A percentile compares a stretch with the other conserved stretches of the same genome.
phyloP scores from a whole-genome alignment of 257 asterid genomes.

The Nicotiana tomentosiformis region DNA sequence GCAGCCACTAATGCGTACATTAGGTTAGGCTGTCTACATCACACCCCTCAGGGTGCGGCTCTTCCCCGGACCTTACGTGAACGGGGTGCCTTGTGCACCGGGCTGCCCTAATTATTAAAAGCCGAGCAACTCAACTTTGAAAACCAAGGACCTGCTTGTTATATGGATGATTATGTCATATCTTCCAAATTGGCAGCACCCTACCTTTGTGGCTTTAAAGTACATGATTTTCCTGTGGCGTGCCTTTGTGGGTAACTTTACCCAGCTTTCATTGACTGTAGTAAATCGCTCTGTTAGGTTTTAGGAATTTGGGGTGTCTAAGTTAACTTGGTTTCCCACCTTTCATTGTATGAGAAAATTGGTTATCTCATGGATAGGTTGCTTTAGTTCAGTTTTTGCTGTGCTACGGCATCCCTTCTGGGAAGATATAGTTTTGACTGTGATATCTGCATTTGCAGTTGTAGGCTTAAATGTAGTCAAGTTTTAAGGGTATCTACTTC shows the following conservation, averaged over 20 bases:
- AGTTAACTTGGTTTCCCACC: background rate
- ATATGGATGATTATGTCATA: background rate
- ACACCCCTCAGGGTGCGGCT: too few relatives aligned
- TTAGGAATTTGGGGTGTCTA: background rate
- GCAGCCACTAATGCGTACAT: too few relatives aligned
- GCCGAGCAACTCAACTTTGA: background rate
- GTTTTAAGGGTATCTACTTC: background rate
- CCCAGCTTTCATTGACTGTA: background rate
- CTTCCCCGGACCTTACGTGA: too few relatives aligned
- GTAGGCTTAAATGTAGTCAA: background rate
- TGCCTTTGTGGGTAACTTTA: background rate
- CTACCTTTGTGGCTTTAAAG: background rate
- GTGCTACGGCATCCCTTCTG: too few relatives aligned
- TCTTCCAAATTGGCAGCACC: background rate
- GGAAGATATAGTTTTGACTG: too few relatives aligned
- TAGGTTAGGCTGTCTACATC: too few relatives aligned
- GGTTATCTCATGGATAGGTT: background rate
- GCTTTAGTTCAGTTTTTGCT: background rate
- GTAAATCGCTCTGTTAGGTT: background rate
- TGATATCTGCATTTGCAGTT: too few relatives aligned
- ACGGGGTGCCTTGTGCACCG: too few relatives aligned
- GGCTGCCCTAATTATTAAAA: background rate
- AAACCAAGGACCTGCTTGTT: background rate
- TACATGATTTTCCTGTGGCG: background rate
- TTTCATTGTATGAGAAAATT: background rate